A percentile compares a stretch with the other conserved stretches of the same genome.
phyloP scores from a whole-genome alignment of 139 green algal genomes.

The Closterium sp. region DNA sequence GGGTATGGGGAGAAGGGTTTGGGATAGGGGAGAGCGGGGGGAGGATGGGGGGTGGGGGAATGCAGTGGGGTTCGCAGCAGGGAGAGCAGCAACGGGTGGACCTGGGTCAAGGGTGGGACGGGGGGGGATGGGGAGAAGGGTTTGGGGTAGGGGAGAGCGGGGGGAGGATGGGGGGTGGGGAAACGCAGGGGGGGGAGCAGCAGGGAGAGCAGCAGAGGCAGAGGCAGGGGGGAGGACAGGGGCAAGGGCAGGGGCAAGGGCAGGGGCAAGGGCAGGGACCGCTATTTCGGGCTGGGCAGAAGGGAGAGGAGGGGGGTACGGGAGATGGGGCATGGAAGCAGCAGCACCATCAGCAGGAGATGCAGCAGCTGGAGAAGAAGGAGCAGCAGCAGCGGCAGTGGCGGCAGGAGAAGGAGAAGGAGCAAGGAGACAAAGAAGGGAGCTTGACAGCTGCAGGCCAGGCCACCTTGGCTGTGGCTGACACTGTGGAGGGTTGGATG shows the following conservation, averaged over 20 bases:
- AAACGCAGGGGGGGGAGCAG: neutral
- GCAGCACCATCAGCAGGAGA: neutral
- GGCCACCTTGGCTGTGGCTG: conserved; percentile 42
- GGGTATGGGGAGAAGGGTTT: neutral
- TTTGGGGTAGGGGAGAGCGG: neutral
- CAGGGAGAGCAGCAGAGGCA: conserved; percentile 44
- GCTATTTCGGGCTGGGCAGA: neutral
- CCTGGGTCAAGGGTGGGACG: neutral
- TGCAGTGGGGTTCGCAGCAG: neutral
- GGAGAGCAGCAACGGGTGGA: neutral
- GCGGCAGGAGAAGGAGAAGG: neutral
- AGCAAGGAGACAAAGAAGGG: conserved; percentile 51
- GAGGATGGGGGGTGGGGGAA: neutral
- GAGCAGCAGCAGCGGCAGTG: neutral
- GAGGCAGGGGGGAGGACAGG: conserved; percentile 11
- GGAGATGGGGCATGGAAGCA: neutral
- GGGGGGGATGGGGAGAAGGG: neutral
- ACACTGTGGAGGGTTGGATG: conserved; percentile 58
- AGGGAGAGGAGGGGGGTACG: neutral
- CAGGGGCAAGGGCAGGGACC: neutral
- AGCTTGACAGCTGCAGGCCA: conserved; percentile 64
- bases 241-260: neutral
- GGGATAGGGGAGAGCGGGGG: neutral
- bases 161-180: neutral
- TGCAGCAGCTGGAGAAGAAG: neutral